phyloP scores from a whole-genome alignment of 495 filamentous ascomycete species.

The Hypoxylon cercidicola region DNA sequence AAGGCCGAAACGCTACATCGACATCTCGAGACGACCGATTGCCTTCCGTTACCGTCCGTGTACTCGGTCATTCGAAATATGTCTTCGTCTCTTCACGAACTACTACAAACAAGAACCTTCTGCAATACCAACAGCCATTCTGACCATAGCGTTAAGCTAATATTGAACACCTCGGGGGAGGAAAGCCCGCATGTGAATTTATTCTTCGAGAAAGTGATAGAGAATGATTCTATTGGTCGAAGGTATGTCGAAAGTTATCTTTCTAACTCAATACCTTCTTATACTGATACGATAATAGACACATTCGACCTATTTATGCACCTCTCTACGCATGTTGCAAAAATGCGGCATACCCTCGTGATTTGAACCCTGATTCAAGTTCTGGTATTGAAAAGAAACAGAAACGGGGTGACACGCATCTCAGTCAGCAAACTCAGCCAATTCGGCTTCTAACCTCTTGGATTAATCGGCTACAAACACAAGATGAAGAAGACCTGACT shows the following conservation, averaged over 20 bases:
- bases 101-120: background rate
- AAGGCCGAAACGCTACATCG: background rate
- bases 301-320: slow-evolving; percentile 3
- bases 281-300: background rate
- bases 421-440: background rate
- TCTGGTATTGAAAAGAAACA: background rate
- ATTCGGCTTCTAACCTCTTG: background rate
- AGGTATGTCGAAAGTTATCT: background rate
- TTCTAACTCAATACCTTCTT: background rate
- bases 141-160: background rate
- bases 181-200: background rate
- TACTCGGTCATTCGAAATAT: slow-evolving; percentile 7
- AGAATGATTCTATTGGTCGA: background rate
- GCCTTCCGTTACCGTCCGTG: slow-evolving; percentile 1
- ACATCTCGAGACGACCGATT: background rate
- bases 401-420: background rate
- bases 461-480: background rate
- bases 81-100: slow-evolving; percentile 7
- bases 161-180: slow-evolving; percentile 7
- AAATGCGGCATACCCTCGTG: background rate
- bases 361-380: background rate
- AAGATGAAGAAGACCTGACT: no score
- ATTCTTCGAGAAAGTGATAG: background rate
- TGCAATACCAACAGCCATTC: background rate
- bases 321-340: slow-evolving; percentile 12